Percentiles rank a stretch among this genome's conserved stretches.
Conservation (phyloP, 2,329 filamentous ascomycete genomes). For the Fusarium odoratissimum region DNA sequence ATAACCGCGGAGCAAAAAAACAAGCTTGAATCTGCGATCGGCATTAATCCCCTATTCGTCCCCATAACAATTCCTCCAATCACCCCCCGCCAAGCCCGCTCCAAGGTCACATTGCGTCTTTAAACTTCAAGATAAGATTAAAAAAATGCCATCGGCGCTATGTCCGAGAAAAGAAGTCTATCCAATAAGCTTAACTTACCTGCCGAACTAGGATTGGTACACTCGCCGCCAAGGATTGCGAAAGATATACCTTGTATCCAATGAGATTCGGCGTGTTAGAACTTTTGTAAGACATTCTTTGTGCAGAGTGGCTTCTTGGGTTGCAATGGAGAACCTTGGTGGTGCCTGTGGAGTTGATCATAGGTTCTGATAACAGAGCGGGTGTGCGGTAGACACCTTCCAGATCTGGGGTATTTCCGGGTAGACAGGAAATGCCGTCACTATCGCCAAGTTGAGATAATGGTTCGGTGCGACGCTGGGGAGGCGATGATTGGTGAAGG, state of each 20-base stretch:
- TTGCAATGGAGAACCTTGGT: neutral
- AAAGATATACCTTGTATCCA: neutral
- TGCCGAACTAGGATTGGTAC: constrained; percentile 16
- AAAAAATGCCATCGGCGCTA: neutral
- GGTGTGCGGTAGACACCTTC: constrained; percentile 18
- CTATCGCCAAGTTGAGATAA: constrained; percentile 29
- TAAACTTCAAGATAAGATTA: constrained; percentile 30
- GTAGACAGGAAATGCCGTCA: constrained; percentile 9
- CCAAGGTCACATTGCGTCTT: constrained; percentile 8
- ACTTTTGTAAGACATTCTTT: constrained; percentile 17
- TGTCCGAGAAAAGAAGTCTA: neutral
- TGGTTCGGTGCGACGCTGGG: neutral
- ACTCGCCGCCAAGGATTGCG: constrained; percentile 5
- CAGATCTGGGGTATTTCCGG: constrained; percentile 13
- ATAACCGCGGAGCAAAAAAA: neutral
- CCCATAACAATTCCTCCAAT: constrained; percentile 2
- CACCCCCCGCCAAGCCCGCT: neutral
- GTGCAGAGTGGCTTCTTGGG: neutral
- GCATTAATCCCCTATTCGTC: neutral
- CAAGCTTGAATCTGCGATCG: neutral
- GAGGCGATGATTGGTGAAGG: neutral
- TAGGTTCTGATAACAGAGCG: neutral
- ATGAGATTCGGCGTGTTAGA: neutral
- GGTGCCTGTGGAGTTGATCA: neutral
- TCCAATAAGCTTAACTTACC: constrained; percentile 22